A percentile compares a stretch with the other conserved stretches of the same genome.
Conservation (phyloP, 768 basidiomycete species). For the Coprinopsis marcescibilis region DNA sequence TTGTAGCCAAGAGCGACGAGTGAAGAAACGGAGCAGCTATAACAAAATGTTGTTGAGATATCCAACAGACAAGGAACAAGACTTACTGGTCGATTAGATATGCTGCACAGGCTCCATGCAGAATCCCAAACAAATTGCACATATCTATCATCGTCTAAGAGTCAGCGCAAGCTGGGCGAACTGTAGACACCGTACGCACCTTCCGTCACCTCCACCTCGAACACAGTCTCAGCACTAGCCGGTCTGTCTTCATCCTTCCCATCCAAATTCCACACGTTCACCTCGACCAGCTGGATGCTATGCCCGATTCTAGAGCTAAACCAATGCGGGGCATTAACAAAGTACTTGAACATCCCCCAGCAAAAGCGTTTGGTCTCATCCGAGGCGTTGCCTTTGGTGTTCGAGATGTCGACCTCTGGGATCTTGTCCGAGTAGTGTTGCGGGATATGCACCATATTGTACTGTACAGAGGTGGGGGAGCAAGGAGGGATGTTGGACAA, state of each 20-base stretch:
- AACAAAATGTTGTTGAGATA: not conserved
- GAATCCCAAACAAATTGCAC: constrained; percentile 40
- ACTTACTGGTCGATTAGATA: constrained; percentile 45
- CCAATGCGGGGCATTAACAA: constrained; percentile 29
- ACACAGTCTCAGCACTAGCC: constrained; percentile 27
- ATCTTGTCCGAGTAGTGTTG: constrained; percentile 6
- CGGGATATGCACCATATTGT: not conserved
- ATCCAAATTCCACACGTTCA: constrained; percentile 25
- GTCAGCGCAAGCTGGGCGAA: not conserved
- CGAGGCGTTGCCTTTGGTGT: constrained; percentile 36
- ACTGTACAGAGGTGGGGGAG: not conserved
- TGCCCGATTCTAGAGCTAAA: constrained; percentile 35
- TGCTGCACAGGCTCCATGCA: constrained; percentile 57
- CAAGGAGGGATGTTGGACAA: not conserved
- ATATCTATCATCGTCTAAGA: constrained; percentile 41
- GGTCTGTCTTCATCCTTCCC: constrained; percentile 6
- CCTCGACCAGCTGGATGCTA: constrained; percentile 30
- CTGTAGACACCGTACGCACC: constrained; percentile 2
- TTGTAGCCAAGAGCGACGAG: constrained; percentile 35
- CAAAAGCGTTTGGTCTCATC: constrained; percentile 31
- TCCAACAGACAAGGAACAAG: not conserved
- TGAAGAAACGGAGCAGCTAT: constrained; percentile 39
- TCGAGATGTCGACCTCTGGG: constrained; percentile 19
- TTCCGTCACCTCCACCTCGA: constrained; percentile 38
- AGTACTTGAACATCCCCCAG: constrained; percentile 28